Evolutionary conservation across 1,284 basidiomycete species (phyloP).

Genomic region (Fomitopsis palustris): DNA sequence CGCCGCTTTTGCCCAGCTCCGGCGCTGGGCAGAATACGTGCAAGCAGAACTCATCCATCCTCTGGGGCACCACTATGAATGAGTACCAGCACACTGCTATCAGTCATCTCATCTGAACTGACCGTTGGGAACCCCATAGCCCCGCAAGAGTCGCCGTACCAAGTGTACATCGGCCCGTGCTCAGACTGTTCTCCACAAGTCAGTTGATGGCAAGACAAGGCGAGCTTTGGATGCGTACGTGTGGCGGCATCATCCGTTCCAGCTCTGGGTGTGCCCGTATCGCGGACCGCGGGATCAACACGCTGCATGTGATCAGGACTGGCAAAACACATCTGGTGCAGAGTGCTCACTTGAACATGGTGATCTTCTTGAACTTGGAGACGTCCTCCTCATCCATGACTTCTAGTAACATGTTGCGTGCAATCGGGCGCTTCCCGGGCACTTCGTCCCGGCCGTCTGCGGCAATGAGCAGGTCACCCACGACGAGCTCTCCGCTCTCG

Average conservation of each 20-base stretch:
- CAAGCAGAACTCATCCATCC: neutral
- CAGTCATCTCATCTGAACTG: neutral
- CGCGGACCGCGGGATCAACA: constrained; percentile 12
- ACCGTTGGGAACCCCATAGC: constrained; percentile 17
- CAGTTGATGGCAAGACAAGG: neutral
- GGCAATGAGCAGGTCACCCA: constrained; percentile 27
- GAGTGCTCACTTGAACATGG: constrained; percentile 23
- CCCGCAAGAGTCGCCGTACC: constrained; percentile 13
- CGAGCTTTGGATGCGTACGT: neutral
- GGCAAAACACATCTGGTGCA: too few species aligned
- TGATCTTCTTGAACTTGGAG: constrained; percentile 15
- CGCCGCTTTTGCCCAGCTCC: neutral
- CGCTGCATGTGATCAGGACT: constrained; percentile 3
- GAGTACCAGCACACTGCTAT: neutral
- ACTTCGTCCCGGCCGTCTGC: constrained; percentile 26
- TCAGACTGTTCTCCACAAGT: neutral
- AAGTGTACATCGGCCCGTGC: constrained; percentile 14
- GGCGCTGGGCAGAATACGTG: neutral
- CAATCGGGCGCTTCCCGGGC: neutral
- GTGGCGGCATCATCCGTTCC: constrained; percentile 5
- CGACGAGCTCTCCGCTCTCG: constrained; percentile 21
- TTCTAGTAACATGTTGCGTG: constrained; percentile 16
- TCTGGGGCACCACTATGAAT: neutral
- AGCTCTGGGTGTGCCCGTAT: constrained; percentile 14
- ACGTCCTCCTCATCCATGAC: constrained; percentile 17